Base-by-base conservation (phyloP, 148 eudicot species). In the Limonium bicolor region DNA sequence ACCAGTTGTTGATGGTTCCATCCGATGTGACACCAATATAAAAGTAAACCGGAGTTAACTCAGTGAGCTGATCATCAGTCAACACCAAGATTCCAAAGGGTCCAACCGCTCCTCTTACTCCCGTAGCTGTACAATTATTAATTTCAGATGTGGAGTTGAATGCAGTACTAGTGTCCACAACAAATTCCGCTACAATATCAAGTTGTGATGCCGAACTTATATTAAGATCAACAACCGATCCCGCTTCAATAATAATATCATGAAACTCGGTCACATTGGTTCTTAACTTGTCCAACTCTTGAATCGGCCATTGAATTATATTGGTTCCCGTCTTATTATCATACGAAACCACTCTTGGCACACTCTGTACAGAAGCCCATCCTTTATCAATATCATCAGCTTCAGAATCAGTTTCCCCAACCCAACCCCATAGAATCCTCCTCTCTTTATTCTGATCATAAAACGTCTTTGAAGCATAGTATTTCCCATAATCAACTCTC, bases 401-500 rank as follows among this genome's bases (percentile, higher is more conserved):
- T 51, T 75, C 85, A 32, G 67, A 58, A 50, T 90, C 93, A 11
- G 87, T 68, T 59, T 90, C 97, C 18, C 73, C 77, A 55, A 75
- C 69, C 97, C 97, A 90, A 38, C 80, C 87, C 93, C 87, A 77
- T 49, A 85, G 53, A 31, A 90, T 63, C 58, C 97, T 72, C 61
- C 97, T 72, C 20, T 41, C 41, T 25, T 58, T 84, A 24, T 49
- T 33, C 47, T 75, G 87, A 29, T 90, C 95, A 65, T 66, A 90
- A 40, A 84, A 90, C 7, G 97, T 61, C 70, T 90, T 90, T 0
- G 97, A 84, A 2, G 97, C 97, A 50, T 90, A 90, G 23, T 63
- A 90, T 23, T 64, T 69, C 0, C 97, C 97, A 28, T 90, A 84
- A 62, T 90, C 95, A 5, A 70, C 46, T 37, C 82, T 63, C 40